Evolutionary conservation across 306 rosid genomes (phyloP).

Genomic region (Castanospermum australe): DNA sequence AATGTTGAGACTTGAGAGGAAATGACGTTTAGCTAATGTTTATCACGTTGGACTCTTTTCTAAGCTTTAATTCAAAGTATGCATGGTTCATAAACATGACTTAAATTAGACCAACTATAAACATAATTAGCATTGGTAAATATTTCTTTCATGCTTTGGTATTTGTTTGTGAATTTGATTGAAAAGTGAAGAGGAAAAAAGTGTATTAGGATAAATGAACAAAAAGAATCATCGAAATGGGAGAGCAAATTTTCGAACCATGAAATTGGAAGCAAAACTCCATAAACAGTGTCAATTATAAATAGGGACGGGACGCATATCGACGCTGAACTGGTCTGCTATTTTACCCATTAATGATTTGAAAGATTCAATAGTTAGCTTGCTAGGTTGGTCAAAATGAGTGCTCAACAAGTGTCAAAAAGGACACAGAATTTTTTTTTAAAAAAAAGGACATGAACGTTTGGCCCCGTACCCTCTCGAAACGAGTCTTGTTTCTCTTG

Average conservation of each 20-base stretch:
- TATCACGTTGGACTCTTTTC: background rate
- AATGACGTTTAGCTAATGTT: conserved; percentile 5
- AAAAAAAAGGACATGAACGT: too few species aligned
- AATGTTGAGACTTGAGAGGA: background rate
- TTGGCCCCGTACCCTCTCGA: too few species aligned
- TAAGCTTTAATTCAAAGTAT: background rate
- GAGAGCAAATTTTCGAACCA: background rate
- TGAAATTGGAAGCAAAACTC: background rate
- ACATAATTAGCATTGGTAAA: too few species aligned
- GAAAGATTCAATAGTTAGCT: conserved; percentile 1
- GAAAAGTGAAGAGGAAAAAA: too few species aligned
- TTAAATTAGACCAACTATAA: background rate
- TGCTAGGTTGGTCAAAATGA: background rate
- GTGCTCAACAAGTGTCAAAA: background rate
- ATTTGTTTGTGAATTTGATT: background rate
- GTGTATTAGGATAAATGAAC: too few species aligned
- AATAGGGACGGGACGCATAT: too few species aligned
- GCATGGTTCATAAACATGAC: background rate
- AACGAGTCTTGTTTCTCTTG: background rate
- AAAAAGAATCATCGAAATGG: background rate
- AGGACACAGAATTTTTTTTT: too few species aligned
- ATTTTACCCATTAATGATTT: background rate
- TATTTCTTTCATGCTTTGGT: too few species aligned
- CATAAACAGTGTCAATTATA: too few species aligned
- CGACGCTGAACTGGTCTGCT: background rate